These are phyloP conservation scores for Epichloe typhina DNA, from an alignment of 2,329 filamentous ascomycete species.

Conservation along the genomic window DNA sequence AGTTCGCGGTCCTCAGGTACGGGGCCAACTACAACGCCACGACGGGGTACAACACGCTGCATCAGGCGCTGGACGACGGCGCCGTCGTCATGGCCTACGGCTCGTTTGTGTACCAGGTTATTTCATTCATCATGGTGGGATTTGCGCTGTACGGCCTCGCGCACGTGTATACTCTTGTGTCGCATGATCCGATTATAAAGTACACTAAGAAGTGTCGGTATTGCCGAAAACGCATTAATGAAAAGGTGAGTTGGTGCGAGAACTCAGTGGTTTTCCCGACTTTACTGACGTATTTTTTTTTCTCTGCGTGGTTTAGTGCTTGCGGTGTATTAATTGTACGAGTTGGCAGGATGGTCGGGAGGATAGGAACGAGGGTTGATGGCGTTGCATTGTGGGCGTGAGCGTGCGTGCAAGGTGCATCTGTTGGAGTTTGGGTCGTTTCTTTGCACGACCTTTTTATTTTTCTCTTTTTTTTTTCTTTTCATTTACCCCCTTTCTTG, in stretches of 20 bases:
- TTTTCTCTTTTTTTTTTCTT: no score
- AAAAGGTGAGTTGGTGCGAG: conserved; percentile 34
- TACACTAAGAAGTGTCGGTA: conserved; percentile 55
- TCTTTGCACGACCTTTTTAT: no score
- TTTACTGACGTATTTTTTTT: neutral
- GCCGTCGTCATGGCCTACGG: conserved; percentile 62
- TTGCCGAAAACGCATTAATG: conserved; percentile 49
- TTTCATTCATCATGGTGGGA: conserved; percentile 55
- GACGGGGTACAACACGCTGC: conserved; percentile 54
- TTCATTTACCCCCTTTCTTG: no score
- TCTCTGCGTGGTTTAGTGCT: conserved; percentile 17
- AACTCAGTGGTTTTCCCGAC: no score
- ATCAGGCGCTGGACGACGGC: conserved; percentile 56
- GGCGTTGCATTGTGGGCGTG: no score
- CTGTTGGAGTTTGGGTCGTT: no score
- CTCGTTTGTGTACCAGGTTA: conserved; percentile 50
- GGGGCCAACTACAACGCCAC: conserved; percentile 40
- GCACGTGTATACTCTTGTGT: conserved; percentile 45
- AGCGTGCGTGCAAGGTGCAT: no score
- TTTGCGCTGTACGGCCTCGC: conserved; percentile 52
- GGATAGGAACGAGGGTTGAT: conserved; percentile 15
- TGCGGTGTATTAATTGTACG: conserved; percentile 35
- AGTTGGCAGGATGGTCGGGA: conserved; percentile 40
- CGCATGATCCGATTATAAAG: conserved; percentile 57
- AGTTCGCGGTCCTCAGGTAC: conserved; percentile 51